Evolutionary conservation across 106 monocot genomes (phyloP), one percentile per base, ranked within the genome.

Genomic region (Acorus calamus): DNA sequence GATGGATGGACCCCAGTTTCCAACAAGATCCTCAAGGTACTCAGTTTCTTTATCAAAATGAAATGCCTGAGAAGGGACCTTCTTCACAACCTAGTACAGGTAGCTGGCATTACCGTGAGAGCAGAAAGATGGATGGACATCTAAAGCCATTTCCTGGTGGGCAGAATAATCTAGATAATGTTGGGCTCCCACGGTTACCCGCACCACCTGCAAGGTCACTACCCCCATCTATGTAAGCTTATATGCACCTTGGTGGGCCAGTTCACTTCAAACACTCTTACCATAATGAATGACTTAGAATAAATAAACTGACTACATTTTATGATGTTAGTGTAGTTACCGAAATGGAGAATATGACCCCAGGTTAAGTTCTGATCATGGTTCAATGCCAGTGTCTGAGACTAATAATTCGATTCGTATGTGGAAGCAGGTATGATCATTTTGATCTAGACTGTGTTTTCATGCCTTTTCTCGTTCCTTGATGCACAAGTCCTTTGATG

Each of bases 181-280:
- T 64, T 60, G 79, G 68, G 56, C 61, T 69, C 52, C 82, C 94
- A 65, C 90, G 83, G 48, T 78, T 80, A 48, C 87, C 94, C 10
- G 56, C 70, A 46, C 90, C 87, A 61, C 87, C 82, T 42, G 87
- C 94, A 12, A 81, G 80, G 62, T 87, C 90, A 41, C 12, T 91
- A 11, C 87, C 90, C 76, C 94, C 94, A 56, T 80, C 54, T 73
- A 87, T 82, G 94, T 90, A 70, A 28, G 44, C 42, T 14, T 56
- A 46, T 42, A 56, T 44, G 11, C 3, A 49, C 51, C 4, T 43
- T 47, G 6, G 11, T 49, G 5, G 14, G 48, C 42, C 42, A n/a
- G 4, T 49, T 56, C 42, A 6, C 48, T 43, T 50, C 11, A 46
- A 50, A 11, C 42, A 57, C 56, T 52, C 11, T 42, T 50, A 43